Conservation (phyloP, 2,329 filamentous ascomycete species). For the Lasiodiplodia sp. region DNA sequence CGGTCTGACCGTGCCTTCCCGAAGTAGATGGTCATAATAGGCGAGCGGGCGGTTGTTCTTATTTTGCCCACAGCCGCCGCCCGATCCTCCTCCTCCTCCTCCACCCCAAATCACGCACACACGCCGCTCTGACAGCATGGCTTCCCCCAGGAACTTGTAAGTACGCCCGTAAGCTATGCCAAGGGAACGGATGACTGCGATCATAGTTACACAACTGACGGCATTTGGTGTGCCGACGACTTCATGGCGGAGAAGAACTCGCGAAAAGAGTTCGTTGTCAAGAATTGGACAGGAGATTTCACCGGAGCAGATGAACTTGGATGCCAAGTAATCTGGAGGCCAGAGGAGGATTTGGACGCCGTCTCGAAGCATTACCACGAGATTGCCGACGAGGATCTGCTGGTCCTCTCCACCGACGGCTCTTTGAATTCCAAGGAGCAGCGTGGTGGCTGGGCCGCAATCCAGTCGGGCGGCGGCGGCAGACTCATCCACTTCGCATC, state of each 20-base stretch:
- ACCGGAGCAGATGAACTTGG: neutral
- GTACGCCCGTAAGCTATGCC: neutral
- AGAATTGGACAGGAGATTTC: neutral
- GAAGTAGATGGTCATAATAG: no score
- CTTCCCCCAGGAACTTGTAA: neutral
- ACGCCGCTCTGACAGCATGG: neutral
- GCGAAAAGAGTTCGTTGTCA: neutral
- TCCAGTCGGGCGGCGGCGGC: no score
- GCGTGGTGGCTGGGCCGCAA: no score
- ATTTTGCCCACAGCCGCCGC: neutral
- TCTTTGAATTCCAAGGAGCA: neutral
- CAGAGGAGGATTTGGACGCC: neutral
- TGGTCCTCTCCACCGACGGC: neutral
- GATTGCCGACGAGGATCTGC: neutral
- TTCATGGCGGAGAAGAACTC: neutral
- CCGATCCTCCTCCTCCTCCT: neutral
- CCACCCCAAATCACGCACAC: neutral
- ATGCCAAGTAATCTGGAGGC: neutral
- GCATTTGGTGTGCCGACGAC: neutral
- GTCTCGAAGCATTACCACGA: neutral
- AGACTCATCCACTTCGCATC: neutral
- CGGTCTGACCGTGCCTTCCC: no score
- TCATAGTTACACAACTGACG: neutral
- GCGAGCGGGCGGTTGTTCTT: neutral
- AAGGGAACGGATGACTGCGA: neutral